Base-by-base conservation (phyloP, 2,329 filamentous ascomycete genomes). In the Ilyonectria destructans region DNA sequence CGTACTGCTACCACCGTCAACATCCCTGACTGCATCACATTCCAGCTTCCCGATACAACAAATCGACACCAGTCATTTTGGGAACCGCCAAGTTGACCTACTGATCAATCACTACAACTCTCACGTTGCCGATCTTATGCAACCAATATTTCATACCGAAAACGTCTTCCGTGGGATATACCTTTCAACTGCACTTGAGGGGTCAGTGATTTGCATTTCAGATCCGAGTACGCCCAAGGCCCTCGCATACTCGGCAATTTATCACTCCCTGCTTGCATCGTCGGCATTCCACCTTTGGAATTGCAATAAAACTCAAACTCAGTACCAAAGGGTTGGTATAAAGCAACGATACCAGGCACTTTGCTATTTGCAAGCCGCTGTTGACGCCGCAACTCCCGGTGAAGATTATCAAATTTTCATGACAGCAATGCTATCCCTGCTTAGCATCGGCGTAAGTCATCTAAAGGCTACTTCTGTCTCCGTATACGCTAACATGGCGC, bases 61-160 rank as follows among this genome's bases (percentile, higher is more conserved):
- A 15, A 29, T 66, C 8, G 21, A 17, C 8, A 58, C 13, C 19
- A 58, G 55, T 17, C 29, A 58, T 15, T 67, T 52, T 33, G 54
- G 54, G 40, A 54, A 67, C 15, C 7, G 33, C 19, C 58, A 62
- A 9, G 35, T 62, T 13, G 58, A 65, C 37, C 46, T 58, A 2
- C 35, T 69, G 5, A 58, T 69, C 23, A 67, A 62, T 15, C 68
- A 69, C 29, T 69, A 69, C 15, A 57, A 59, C 33, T 9, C 61
- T 10, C 57, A 68, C 19, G 48, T 69, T 17, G 65, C 68, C 49
- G 68, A 68, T 56, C 56, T 69, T 15, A 54, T 69, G 13, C 68
- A 69, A 51, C 57, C 68, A 12, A 67, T 69, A 23, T 62, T 57
- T 17, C 60, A 68, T 23, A 48, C 54, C 12, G 60, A 67, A 6